Evolutionary conservation across 495 filamentous ascomycete genomes (phyloP).

Genomic region (Penicillium cinerascens): DNA sequence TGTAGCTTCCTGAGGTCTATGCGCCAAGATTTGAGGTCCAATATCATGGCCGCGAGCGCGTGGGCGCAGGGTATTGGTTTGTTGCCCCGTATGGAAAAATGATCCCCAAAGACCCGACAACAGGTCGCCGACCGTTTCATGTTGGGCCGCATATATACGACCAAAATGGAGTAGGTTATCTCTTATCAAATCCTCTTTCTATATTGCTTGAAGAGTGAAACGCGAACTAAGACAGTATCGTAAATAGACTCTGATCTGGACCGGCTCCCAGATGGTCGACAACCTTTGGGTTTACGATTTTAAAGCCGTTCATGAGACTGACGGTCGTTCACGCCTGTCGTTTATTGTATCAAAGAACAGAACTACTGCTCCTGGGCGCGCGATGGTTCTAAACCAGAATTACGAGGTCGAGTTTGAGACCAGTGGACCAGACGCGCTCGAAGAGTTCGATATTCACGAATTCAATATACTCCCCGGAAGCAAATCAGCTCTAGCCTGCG

Average conservation of each 20-base stretch:
- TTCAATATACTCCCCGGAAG: slow-evolving; percentile 10
- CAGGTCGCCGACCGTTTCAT: slow-evolving; percentile 12
- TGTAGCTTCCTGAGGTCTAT: slow-evolving; percentile 24
- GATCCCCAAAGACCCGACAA: slow-evolving; percentile 20
- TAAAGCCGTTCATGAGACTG: background rate
- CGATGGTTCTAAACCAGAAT: background rate
- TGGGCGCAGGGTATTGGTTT: slow-evolving; percentile 26
- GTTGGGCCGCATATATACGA: slow-evolving; percentile 14
- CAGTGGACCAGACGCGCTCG: slow-evolving; percentile 11
- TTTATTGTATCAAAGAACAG: background rate
- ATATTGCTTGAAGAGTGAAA: background rate
- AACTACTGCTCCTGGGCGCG: background rate
- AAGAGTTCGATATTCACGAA: slow-evolving; percentile 21
- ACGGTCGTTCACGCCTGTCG: background rate
- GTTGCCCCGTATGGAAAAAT: slow-evolving; percentile 21
- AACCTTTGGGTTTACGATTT: background rate
- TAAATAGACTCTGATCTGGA: slow-evolving; percentile 10
- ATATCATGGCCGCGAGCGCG: slow-evolving; percentile 15
- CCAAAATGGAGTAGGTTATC: slow-evolving; percentile 8
- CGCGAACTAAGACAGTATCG: background rate
- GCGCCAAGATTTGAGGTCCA: slow-evolving; percentile 25
- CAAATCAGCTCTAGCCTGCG: slow-evolving; percentile 10
- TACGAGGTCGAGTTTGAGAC: slow-evolving; percentile 23
- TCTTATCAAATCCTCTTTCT: background rate
- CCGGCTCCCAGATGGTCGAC: background rate